Evolutionary conservation across 2,329 filamentous ascomycete species (phyloP), one percentile per base, ranked within the genome.

Genomic region (Fusarium sp.): DNA sequence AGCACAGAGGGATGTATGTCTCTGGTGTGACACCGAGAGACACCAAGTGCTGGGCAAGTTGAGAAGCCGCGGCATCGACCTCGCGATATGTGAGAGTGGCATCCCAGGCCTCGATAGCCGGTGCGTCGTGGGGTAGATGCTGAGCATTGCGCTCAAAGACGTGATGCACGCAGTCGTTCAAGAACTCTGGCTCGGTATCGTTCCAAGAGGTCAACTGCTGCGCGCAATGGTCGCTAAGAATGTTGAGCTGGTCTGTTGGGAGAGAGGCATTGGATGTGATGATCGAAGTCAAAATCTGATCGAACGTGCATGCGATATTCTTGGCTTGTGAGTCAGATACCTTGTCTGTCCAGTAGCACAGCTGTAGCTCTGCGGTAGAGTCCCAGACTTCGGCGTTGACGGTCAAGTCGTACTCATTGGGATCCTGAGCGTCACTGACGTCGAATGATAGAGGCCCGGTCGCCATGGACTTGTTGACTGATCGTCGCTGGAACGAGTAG

Each of bases 31-130:
- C 56, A 0, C 75, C 73, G 2, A 78, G 71, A 8, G 71, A 71
- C 3, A 80, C 79, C 10, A 84, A 73, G 6, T 75, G 64, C 20
- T 76, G 78, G 0, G 83, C 82, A 8, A 71, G 35, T 3, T 22
- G 77, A 4, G 62, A 49, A 4, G 73, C 41, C 0, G 56, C 3
- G 0, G 14, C 30, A 11, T 75, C 47, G 0, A 84, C 72, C 20
- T 84, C 77, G 1, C 4, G 2, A 33, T 70, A 70, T 3, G 55
- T 82, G 41, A 83, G 77, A 17, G 71, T 62, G 17, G 79, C 82
- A 62, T 84, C 82, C 81, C 82, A 84, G 0, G 82, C 80, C n/a
- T 78, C 71, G 17, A 84, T 75, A 2, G 83, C 82, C 1, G 73
- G 67, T 0, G 75, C 65, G 10, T 70, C 53, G 2, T 27, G 1